phyloP scores from a whole-genome alignment of 73 alveolate species.

The Stentor roeselii region DNA sequence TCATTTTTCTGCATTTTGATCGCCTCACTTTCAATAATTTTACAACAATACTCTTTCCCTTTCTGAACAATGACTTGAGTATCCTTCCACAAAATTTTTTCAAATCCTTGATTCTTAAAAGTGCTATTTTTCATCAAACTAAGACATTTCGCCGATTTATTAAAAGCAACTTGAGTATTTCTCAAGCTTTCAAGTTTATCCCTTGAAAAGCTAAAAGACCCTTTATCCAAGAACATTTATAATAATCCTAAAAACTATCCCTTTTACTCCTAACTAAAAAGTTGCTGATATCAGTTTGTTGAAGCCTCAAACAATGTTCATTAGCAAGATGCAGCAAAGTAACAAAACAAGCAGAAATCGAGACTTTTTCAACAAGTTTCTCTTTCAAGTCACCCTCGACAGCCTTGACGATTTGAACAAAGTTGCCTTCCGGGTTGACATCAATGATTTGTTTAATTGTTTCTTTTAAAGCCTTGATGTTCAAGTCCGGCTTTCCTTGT shows the following conservation, averaged over 20 bases:
- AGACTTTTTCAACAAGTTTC: neutral
- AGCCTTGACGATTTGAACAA: neutral
- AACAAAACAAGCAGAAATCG: constrained; percentile 45
- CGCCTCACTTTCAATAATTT: too few species aligned
- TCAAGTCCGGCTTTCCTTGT: neutral
- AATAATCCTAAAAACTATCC: too few species aligned
- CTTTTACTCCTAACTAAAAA: neutral
- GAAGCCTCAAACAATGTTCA: constrained; percentile 33
- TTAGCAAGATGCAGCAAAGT: constrained; percentile 48
- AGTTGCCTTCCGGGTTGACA: neutral
- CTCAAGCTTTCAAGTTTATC: too few species aligned
- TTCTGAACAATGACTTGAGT: too few species aligned
- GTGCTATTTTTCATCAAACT: too few species aligned
- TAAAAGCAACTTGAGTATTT: too few species aligned
- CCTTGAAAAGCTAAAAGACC: neutral
- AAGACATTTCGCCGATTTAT: too few species aligned
- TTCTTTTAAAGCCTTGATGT: neutral
- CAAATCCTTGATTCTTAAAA: too few species aligned
- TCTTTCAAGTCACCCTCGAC: neutral
- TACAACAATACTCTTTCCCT: too few species aligned
- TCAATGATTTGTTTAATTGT: neutral
- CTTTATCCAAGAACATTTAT: neutral
- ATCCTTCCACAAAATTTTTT: too few species aligned
- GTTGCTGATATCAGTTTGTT: constrained; percentile 11
- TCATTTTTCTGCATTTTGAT: too few species aligned